phyloP scores from a whole-genome alignment of 805 yeast species.

The Ogataea glucozyma region DNA sequence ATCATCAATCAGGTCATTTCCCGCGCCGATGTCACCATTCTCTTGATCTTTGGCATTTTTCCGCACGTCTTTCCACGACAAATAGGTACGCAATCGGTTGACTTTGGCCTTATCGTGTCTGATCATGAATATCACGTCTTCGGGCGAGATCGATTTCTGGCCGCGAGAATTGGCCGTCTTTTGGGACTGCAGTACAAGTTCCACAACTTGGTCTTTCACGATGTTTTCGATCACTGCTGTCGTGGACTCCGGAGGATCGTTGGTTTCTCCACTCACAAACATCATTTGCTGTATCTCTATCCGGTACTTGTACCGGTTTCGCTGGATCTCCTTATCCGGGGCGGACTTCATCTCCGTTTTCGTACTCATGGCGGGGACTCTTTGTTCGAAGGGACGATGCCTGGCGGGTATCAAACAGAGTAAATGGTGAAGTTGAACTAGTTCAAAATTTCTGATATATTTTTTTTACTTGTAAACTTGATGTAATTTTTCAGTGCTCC shows the following conservation, averaged over 20 bases:
- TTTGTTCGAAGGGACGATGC: too few species aligned
- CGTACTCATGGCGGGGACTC: neutral
- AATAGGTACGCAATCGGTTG: conserved; percentile 81
- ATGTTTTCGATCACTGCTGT: conserved; percentile 94
- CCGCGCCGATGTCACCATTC: conserved; percentile 45
- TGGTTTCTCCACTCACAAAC: conserved; percentile 95
- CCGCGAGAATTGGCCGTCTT: conserved; percentile 79
- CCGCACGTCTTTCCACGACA: conserved; percentile 96
- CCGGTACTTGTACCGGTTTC: conserved; percentile 68
- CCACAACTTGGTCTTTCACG: conserved; percentile 92
- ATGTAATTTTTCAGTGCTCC: too few species aligned
- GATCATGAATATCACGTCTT: conserved; percentile 89
- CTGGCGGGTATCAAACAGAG: too few species aligned
- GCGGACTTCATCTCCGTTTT: conserved; percentile 8
- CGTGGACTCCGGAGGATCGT: conserved; percentile 91
- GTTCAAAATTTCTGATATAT: too few species aligned
- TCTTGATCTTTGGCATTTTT: conserved; percentile 69
- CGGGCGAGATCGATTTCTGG: conserved; percentile 81
- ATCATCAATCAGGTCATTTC: conserved; percentile 37
- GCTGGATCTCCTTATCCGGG: conserved; percentile 22
- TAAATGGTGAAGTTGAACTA: too few species aligned
- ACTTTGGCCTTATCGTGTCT: conserved; percentile 95
- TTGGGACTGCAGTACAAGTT: conserved; percentile 72
- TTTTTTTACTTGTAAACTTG: too few species aligned
- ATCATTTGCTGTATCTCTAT: conserved; percentile 98